Base-by-base conservation (phyloP, 2,329 filamentous ascomycete species). In the Sarocladium brachiariae region DNA sequence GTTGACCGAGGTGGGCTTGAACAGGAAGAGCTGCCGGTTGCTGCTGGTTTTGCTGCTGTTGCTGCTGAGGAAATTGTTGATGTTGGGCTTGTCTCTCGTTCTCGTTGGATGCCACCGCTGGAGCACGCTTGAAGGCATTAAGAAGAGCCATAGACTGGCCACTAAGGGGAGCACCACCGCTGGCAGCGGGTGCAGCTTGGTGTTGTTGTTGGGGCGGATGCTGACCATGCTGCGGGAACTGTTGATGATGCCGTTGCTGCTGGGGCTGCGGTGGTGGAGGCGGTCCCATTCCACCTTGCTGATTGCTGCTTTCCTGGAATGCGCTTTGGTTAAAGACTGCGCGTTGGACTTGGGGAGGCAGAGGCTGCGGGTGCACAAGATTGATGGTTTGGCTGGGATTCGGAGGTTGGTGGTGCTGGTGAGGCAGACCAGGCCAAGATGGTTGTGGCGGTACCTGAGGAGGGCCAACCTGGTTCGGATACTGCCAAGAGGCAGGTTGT, bases 291-390 rank as follows among this genome's bases (percentile, higher is more conserved):
- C 11, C 21, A 11, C 30, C 11, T 43, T 43, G 43, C 9, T 49
- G 53, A n/a, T 53, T 52, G 14, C 50, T 41, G 10, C 55, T 56
- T 13, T 65, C 62, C 51, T 64, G 65, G 35, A 62, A 61, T 2
- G 56, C 59, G 23, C 58, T 63, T 25, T 60, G 60, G n/a, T 72
- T 70, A 38, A 80, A 74, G 51, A 78, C 65, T 6, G 72, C 71
- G 54, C 74, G 73, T 52, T 81, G 78, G 1, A 79, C 75, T 43
- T 80, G 76, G 6, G 76, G 78, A 24, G 77, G 78, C 10, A 77
- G 61, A 9, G 77, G 74, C 50, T 79, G 76, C 1, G 75, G 75
- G 49, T 72, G 68, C 23, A 61, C 56, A 16, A 65, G 54, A 21
- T 47, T 47, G 19, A 47, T 25, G 3, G 43, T 18, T 19, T 49